phyloP scores from a whole-genome alignment of 441 rosid genomes.

The Raphanus hybrid region DNA sequence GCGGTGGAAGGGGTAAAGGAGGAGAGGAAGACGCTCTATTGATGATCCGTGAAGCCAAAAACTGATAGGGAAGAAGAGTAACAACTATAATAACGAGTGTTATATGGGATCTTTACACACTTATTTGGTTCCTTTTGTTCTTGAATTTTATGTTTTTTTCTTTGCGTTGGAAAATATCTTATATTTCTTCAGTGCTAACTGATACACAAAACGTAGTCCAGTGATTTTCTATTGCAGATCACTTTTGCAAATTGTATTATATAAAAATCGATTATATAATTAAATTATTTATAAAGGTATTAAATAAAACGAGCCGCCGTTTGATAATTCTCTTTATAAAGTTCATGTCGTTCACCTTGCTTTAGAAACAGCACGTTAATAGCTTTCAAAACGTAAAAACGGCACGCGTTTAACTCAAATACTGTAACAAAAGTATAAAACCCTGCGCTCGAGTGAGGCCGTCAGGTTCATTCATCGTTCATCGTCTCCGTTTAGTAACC shows the following conservation, averaged over 20 bases:
- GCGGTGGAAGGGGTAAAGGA: slow-evolving; percentile 21
- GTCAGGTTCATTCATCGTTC: no score
- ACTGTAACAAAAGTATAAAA: slow-evolving; percentile 1
- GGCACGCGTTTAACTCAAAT: background rate
- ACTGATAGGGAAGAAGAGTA: slow-evolving; percentile 13
- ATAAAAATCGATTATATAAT: no score
- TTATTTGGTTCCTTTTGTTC: slow-evolving; percentile 21
- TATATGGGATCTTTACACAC: slow-evolving; percentile 1
- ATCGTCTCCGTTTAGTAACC: background rate
- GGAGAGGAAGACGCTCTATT: slow-evolving; percentile 20
- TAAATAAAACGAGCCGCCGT: no score
- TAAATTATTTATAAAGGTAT: no score
- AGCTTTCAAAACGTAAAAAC: background rate
- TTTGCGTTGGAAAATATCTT: background rate
- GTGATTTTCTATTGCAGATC: no score
- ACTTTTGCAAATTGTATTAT: no score
- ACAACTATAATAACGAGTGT: slow-evolving; percentile 13
- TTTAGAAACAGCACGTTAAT: slow-evolving; percentile 8
- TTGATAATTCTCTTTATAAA: no score
- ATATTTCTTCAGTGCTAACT: no score
- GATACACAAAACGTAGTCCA: no score
- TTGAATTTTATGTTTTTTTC: slow-evolving; percentile 28
- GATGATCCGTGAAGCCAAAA: slow-evolving; percentile 25
- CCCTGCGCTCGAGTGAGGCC: background rate
- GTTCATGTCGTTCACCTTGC: no score